Conservation (phyloP, 2,329 filamentous ascomycete genomes). For the Xylariomycetidae sp. region DNA sequence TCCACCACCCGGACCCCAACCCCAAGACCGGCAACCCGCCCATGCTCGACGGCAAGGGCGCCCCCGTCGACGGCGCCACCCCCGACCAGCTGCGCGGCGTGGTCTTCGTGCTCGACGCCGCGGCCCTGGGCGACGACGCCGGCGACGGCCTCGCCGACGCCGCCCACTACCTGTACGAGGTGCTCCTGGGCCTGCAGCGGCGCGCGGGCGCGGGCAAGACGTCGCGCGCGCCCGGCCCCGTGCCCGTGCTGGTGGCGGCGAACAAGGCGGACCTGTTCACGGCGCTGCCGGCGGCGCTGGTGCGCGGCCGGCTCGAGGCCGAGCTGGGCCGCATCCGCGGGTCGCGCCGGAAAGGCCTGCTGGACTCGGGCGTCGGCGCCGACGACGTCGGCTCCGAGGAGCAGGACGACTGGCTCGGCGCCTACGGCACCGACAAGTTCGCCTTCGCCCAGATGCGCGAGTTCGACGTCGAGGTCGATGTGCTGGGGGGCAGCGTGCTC, state of each 20-base stretch:
- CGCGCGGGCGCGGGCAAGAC: conserved; percentile 52
- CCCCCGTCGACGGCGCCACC: conserved; percentile 5
- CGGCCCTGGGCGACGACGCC: conserved; percentile 54
- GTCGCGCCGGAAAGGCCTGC: conserved; percentile 71
- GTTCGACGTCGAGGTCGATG: conserved; percentile 70
- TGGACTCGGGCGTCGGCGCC: conserved; percentile 72
- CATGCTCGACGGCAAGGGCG: conserved; percentile 1
- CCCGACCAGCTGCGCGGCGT: conserved; percentile 44
- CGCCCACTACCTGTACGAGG: conserved; percentile 81
- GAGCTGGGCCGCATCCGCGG: conserved; percentile 75
- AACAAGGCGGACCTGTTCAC: conserved; percentile 98
- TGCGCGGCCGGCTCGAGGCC: conserved; percentile 68
- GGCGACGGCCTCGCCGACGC: conserved; percentile 70
- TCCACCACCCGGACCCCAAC: too few relatives aligned
- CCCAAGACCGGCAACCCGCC: conserved; percentile 6
- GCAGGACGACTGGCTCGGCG: conserved; percentile 78
- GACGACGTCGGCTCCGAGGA: conserved; percentile 60
- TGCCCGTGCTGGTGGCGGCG: conserved; percentile 77
- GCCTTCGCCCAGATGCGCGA: conserved; percentile 77
- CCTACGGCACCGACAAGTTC: conserved; percentile 72
- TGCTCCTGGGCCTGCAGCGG: conserved; percentile 78
- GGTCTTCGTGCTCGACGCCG: conserved; percentile 85
- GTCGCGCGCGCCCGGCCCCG: conserved; percentile 49
- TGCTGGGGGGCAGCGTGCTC: conserved; percentile 67
- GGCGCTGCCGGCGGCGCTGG: conserved; percentile 70